These are phyloP conservation scores for Pythium monospermum DNA, from an alignment of 352 stramenopile genomes.

Conservation along the genomic window DNA sequence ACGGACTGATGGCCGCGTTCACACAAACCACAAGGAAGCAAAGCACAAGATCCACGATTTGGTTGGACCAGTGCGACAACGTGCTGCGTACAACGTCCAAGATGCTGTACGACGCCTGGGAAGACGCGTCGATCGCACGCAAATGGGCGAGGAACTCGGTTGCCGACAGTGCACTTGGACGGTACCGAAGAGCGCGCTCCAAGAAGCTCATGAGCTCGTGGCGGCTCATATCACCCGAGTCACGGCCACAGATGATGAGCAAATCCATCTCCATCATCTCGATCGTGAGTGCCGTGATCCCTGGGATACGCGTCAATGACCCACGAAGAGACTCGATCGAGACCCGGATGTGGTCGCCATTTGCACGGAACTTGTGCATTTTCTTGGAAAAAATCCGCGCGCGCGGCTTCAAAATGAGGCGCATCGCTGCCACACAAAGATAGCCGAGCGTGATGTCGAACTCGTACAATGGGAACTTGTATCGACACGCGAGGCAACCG, in stretches of 20 bases:
- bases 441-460: constrained; percentile 73
- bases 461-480: constrained; percentile 51
- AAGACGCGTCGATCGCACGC: constrained; percentile 81
- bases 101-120: constrained; percentile 65
- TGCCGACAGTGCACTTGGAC: constrained; percentile 60
- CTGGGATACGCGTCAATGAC: constrained; percentile 74
- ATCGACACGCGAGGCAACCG: constrained; percentile 42
- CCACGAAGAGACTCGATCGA: constrained; percentile 80
- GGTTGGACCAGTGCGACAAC: constrained; percentile 83
- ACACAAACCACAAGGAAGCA: constrained; percentile 80
- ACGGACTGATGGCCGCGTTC: constrained; percentile 77
- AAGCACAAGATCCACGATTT: constrained; percentile 63
- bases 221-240: constrained; percentile 81
- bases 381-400: constrained; percentile 85
- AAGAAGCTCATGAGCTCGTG: constrained; percentile 87
- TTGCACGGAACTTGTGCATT: constrained; percentile 82
- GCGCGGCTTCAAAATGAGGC: constrained; percentile 81
- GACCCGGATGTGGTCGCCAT: constrained; percentile 81
- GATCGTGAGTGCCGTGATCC: constrained; percentile 74
- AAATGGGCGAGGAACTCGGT: constrained; percentile 81
- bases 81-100: constrained; percentile 74
- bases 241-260: constrained; percentile 81
- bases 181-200: constrained; percentile 75
- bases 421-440: constrained; percentile 53
- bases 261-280: constrained; percentile 89